Evolutionary conservation across 179 eudicot genomes (phyloP).

Genomic region (Patellifolia procumbens): DNA sequence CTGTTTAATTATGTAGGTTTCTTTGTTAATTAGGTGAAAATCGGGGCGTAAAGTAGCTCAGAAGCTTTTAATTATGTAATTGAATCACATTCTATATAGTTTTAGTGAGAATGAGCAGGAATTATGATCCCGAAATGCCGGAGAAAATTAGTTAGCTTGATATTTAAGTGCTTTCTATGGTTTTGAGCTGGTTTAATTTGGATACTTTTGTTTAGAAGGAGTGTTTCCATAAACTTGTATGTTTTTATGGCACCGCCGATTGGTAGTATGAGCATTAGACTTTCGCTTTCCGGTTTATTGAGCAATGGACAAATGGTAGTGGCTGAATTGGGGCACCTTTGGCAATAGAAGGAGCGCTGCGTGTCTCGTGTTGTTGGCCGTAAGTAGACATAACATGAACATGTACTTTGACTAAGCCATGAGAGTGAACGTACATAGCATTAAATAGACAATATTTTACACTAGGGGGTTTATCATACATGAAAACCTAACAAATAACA

Average conservation of each 20-base stretch:
- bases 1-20: background rate
- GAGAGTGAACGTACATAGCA: too few relatives aligned
- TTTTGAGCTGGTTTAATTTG: background rate
- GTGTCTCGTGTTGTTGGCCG: background rate
- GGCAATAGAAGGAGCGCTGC: background rate
- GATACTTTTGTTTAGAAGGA: background rate
- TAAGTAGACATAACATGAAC: too few relatives aligned
- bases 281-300: too few relatives aligned
- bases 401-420: too few relatives aligned
- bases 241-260: background rate
- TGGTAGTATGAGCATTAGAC: constrained; percentile 4
- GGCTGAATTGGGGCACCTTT: too few relatives aligned
- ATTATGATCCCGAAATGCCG: background rate
- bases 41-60: background rate
- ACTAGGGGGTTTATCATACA: too few relatives aligned
- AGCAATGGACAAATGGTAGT: too few relatives aligned
- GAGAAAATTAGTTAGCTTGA: background rate
- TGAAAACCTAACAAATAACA: too few relatives aligned
- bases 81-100: background rate
- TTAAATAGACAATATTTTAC: too few relatives aligned
- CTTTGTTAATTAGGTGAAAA: background rate
- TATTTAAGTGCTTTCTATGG: background rate
- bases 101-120: background rate
- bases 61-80: background rate
- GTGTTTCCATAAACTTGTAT: too few relatives aligned